Conservation (phyloP, 345 rosid species). For the Microcos paniculata region DNA sequence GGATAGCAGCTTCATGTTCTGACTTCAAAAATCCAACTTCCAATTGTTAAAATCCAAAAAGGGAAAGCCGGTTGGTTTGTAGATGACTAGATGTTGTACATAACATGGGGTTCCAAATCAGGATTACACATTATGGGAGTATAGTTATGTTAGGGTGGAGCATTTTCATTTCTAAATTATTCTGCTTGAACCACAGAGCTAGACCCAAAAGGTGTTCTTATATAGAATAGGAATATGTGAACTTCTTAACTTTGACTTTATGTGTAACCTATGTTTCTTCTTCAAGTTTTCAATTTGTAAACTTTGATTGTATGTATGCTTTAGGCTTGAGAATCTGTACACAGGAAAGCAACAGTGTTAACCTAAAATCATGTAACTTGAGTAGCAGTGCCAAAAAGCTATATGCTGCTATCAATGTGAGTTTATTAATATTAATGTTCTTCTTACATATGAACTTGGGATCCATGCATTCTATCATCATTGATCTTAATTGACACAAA, state of each 20-base stretch:
- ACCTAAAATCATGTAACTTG: background rate
- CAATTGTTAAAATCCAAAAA: background rate
- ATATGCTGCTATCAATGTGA: conserved; percentile 8
- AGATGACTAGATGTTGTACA: conserved; percentile 6
- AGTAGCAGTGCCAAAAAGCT: background rate
- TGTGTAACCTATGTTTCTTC: background rate
- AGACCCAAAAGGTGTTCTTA: background rate
- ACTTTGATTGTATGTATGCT: background rate
- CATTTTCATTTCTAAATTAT: background rate
- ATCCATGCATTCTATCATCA: background rate
- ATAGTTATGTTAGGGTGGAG: background rate
- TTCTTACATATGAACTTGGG: background rate
- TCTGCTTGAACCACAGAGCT: background rate
- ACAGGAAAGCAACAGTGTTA: background rate
- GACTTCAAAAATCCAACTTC: conserved; percentile 19
- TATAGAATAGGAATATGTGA: conserved; percentile 7
- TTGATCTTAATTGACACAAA: no score
- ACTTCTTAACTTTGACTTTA: background rate
- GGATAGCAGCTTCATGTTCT: background rate
- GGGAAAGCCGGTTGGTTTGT: background rate
- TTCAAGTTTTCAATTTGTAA: background rate
- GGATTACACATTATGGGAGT: background rate
- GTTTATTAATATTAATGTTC: background rate
- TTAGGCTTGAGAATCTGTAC: no score
- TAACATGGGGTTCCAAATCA: conserved; percentile 5